Evolutionary conservation across 2,329 filamentous ascomycete genomes (phyloP).

Genomic region (Acephala macrosclerotiorum): DNA sequence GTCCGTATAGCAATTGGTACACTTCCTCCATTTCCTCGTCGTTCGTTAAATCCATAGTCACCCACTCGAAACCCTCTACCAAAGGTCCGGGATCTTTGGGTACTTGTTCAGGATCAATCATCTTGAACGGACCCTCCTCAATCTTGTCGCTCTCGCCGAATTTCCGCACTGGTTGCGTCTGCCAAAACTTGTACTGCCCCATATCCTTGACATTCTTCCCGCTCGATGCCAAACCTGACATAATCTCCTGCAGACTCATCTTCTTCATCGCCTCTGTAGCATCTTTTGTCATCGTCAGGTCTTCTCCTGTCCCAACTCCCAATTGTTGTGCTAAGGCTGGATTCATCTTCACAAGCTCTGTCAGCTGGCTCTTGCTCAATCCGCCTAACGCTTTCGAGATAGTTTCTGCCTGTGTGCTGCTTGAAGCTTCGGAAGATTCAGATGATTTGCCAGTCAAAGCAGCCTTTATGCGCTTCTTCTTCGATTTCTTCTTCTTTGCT

Average conservation of each 20-base stretch:
- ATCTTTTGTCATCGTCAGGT: conserved; percentile 44
- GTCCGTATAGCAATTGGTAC: conserved; percentile 87
- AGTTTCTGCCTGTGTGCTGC: conserved; percentile 54
- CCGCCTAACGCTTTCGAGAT: conserved; percentile 51
- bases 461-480: conserved; percentile 65
- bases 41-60: conserved; percentile 83
- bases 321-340: conserved; percentile 72
- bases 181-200: conserved; percentile 98
- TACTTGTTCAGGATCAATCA: conserved; percentile 80
- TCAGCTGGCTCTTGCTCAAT: conserved; percentile 63
- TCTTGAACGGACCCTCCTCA: conserved; percentile 84
- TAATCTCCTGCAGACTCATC: conserved; percentile 73
- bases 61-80: conserved; percentile 91
- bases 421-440: conserved; percentile 35
- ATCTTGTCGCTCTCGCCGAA: conserved; percentile 70
- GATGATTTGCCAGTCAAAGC: conserved; percentile 44
- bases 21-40: conserved; percentile 85
- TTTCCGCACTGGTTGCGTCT: conserved; percentile 91
- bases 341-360: conserved; percentile 75
- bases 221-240: conserved; percentile 77
- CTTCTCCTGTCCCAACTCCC: conserved; percentile 47
- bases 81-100: conserved; percentile 79
- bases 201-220: conserved; percentile 96
- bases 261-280: conserved; percentile 63
- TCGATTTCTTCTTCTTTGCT: conserved; percentile 68